phyloP scores from a whole-genome alignment of 352 stramenopile species.

The Phytopythium cucurbitacearum region DNA sequence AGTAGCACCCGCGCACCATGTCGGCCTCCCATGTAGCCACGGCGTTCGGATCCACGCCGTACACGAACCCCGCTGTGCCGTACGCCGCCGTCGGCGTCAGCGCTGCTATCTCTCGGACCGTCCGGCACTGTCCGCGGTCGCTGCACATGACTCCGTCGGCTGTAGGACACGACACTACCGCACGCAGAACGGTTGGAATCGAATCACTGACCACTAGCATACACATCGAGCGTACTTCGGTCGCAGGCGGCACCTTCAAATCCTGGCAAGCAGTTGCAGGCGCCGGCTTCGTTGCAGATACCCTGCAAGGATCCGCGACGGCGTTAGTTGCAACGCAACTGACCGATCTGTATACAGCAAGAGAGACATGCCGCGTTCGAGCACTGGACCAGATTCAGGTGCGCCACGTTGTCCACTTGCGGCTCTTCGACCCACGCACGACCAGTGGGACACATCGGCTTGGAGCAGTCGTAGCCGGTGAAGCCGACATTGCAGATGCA shows the following conservation, averaged over 20 bases:
- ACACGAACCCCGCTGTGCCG: constrained; percentile 38
- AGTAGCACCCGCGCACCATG: constrained; percentile 83
- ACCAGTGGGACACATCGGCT: constrained; percentile 41
- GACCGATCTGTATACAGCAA: neutral
- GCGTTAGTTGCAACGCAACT: neutral
- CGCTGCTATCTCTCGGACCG: constrained; percentile 46
- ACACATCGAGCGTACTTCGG: constrained; percentile 29
- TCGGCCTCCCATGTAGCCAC: constrained; percentile 85
- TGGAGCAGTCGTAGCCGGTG: constrained; percentile 53
- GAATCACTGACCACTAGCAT: neutral
- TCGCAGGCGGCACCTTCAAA: constrained; percentile 74
- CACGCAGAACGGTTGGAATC: neutral
- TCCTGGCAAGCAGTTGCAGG: constrained; percentile 49
- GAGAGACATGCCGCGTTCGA: constrained; percentile 52
- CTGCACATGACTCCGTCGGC: constrained; percentile 29
- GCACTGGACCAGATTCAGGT: constrained; percentile 49
- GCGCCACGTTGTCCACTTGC: constrained; percentile 39
- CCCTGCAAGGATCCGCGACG: constrained; percentile 25
- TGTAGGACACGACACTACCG: constrained; percentile 42
- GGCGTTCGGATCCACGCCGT: constrained; percentile 72
- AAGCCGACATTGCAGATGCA: constrained; percentile 56
- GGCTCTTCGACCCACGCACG: constrained; percentile 69
- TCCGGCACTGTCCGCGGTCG: constrained; percentile 39
- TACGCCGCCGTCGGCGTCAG: constrained; percentile 38
- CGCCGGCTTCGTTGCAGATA: constrained; percentile 43